These are phyloP conservation scores for Fomitiporia mediterranea DNA, from an alignment of 1,284 basidiomycete species.

Conservation along the genomic window DNA sequence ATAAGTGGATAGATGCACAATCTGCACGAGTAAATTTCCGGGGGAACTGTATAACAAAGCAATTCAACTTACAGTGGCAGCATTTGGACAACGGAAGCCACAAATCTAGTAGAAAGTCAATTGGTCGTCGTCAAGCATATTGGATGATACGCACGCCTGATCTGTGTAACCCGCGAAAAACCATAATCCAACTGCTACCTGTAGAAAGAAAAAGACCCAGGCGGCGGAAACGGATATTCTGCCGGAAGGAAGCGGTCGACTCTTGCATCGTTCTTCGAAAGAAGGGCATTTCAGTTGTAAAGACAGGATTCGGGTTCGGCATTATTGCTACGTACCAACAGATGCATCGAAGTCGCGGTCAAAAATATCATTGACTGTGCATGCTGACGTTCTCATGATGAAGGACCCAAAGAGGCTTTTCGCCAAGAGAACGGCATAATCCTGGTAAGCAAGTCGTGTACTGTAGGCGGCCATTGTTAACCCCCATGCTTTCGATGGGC, in stretches of 20 bases:
- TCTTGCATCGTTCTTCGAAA: conserved; percentile 41
- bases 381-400: conserved; percentile 15
- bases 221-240: conserved; percentile 39
- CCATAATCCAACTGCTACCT: conserved; percentile 35
- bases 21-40: neutral
- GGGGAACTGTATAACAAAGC: conserved; percentile 11
- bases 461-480: conserved; percentile 11
- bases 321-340: conserved; percentile 17
- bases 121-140: conserved; percentile 5
- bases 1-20: conserved; percentile 49
- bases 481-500: conserved; percentile 14
- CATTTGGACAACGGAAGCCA: conserved; percentile 38
- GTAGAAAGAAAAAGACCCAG: conserved; percentile 36
- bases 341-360: conserved; percentile 23
- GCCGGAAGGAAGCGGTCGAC: conserved; percentile 45
- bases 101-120: conserved; percentile 28
- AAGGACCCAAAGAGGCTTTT: conserved; percentile 11
- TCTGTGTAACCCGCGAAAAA: conserved; percentile 23
- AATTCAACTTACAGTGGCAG: conserved; percentile 35
- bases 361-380: conserved; percentile 24
- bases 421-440: neutral
- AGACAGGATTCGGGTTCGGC: neutral
- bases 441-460: neutral
- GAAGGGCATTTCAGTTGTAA: conserved; percentile 3
- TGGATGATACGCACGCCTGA: conserved; percentile 23